phyloP scores from a whole-genome alignment of 2,329 filamentous ascomycete genomes.

The Pseudogymnoascus sp. region DNA sequence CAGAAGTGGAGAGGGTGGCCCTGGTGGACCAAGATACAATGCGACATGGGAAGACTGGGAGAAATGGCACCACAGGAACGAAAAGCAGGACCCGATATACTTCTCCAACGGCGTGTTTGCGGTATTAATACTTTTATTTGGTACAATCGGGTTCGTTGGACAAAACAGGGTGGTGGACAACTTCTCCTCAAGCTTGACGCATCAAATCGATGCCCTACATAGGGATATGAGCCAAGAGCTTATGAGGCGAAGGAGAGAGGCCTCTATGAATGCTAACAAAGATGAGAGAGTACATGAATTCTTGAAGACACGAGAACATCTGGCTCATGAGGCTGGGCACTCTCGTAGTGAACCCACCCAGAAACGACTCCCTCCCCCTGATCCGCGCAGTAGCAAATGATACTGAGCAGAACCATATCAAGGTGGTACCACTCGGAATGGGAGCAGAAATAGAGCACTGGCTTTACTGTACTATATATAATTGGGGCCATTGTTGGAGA shows the following conservation, averaged over 20 bases:
- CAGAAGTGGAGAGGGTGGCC: constrained; percentile 23
- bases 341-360: neutral
- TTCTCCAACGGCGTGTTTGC: constrained; percentile 77
- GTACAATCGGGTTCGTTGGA: constrained; percentile 62
- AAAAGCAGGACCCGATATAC: constrained; percentile 50
- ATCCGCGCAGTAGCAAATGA: neutral
- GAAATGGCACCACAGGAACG: constrained; percentile 58
- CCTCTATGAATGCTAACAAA: constrained; percentile 45
- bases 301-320: constrained; percentile 59
- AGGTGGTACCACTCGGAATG: neutral
- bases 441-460: neutral
- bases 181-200: constrained; percentile 55
- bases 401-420: neutral
- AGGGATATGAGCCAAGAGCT: constrained; percentile 59
- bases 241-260: constrained; percentile 46
- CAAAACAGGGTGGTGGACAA: constrained; percentile 66
- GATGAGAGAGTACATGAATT: constrained; percentile 72
- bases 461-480: neutral
- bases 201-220: constrained; percentile 59
- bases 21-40: constrained; percentile 53
- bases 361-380: constrained; percentile 8
- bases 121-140: constrained; percentile 61
- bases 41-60: constrained; percentile 99
- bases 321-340: neutral
- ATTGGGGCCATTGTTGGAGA: neutral